Evolutionary conservation across 1,139 yeast species (phyloP), one percentile per base, ranked within the genome.

Genomic region (Candida sanyaensis): DNA sequence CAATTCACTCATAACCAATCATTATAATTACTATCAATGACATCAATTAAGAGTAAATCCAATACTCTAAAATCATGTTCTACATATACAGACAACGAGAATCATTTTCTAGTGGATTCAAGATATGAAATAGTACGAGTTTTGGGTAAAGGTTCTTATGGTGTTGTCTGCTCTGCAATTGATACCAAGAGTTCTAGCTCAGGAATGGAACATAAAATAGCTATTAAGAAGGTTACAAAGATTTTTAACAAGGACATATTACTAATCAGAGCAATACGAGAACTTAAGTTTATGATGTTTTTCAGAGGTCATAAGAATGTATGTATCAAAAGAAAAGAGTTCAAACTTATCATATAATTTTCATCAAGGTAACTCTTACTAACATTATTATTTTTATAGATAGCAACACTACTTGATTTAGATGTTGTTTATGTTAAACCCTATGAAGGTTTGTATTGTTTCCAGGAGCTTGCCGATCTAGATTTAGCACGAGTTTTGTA

Each of bases 91-190:
- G 56, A 53, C 41, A 49, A 46, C 23, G 53, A 53, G 30, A 50
- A 53, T 42, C 48, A 81, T 47, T 88, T 91, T 63, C 81, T 82
- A 37, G 73, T 89, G 41, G 86, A 86, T 50, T 66, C 79, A 1
- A 70, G 89, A 42, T 93, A 91, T 65, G 75, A 77, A 47, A 73
- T 92, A 11, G 68, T 79, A 36, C 76, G 78, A 38, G 77, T 85
- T 2, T 73, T 92, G 43, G 98, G 98, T 0, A 83, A 85, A 55
- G 98, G 98, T 0, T 84, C 96, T 0, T 92, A 89, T 63, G 98
- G 98, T 1, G 81, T 86, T 0, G 98, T 93, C 3, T 87, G 93
- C 58, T 80, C 90, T 5, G 97, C 96, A 0, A 62, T 84, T 10
- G 97, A 92, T 63, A 68, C 77, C 13, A 59, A 62, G 30, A 51